phyloP scores from a whole-genome alignment of 257 asterid species.

The Prunella vulgaris region DNA sequence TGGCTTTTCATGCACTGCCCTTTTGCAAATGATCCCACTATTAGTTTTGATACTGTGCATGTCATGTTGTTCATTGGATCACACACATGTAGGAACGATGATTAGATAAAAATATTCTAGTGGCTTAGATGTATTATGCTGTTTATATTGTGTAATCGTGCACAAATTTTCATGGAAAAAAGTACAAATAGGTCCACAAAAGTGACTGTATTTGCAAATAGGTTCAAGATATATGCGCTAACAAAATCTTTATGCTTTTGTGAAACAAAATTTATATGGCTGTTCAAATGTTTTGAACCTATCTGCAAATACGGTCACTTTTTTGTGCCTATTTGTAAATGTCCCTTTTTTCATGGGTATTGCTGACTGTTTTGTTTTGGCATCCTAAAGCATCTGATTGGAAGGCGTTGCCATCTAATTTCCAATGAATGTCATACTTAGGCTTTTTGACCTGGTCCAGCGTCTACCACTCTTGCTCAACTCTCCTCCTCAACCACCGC shows the following conservation, averaged over 20 bases:
- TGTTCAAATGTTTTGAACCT: too few relatives aligned
- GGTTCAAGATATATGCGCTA: too few relatives aligned
- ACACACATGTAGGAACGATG: not conserved
- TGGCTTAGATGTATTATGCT: not conserved
- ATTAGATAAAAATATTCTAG: not conserved
- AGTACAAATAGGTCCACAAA: too few relatives aligned
- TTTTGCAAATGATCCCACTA: not conserved
- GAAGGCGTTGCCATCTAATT: not conserved
- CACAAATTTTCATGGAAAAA: too few relatives aligned
- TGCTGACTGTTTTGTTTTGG: not conserved
- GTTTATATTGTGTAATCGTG: not conserved
- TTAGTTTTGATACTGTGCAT: not conserved
- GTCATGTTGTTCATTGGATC: not conserved
- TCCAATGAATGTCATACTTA: too few relatives aligned
- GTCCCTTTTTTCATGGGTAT: not conserved
- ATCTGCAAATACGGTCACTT: too few relatives aligned
- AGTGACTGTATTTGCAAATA: too few relatives aligned
- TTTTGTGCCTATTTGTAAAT: too few relatives aligned
- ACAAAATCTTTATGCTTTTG: too few relatives aligned
- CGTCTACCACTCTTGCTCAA: not conserved
- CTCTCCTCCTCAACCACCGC: too few relatives aligned
- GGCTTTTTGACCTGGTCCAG: not conserved
- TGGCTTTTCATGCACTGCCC: not conserved
- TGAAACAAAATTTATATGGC: too few relatives aligned
- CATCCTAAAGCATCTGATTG: not conserved